Conservation (phyloP, 2,329 filamentous ascomycete species). For the Xylariaceae sp. region DNA sequence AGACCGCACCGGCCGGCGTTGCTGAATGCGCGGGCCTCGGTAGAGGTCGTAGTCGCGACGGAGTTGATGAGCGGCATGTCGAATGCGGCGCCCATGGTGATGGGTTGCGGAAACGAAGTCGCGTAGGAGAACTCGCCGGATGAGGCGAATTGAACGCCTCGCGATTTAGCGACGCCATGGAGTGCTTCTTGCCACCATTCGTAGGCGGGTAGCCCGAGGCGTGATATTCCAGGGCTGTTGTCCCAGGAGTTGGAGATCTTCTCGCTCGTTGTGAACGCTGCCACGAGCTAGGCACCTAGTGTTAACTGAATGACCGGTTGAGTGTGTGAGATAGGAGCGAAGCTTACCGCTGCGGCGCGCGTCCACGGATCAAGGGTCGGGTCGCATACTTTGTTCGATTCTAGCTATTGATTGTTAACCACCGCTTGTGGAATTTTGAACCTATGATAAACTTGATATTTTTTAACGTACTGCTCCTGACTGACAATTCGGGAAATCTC, state of each 20-base stretch:
- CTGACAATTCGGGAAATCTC: constrained; percentile 16
- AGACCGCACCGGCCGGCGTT: constrained; percentile 54
- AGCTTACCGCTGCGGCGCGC: constrained; percentile 24
- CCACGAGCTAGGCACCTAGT: constrained; percentile 39
- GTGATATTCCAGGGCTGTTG: constrained; percentile 41
- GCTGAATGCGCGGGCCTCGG: constrained; percentile 62
- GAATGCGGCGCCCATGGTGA: constrained; percentile 59
- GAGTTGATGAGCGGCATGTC: constrained; percentile 57
- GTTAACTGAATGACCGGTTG: no score
- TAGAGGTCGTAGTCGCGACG: constrained; percentile 53
- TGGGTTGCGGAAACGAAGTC: constrained; percentile 63
- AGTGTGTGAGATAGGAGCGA: background rate
- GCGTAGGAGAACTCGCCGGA: constrained; percentile 52
- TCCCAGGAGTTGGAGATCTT: constrained; percentile 47
- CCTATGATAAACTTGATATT: background rate
- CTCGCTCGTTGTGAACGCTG: constrained; percentile 48
- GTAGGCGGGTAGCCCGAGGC: constrained; percentile 53
- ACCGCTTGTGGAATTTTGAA: background rate
- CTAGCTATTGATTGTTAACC: constrained; percentile 17
- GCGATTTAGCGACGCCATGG: constrained; percentile 50
- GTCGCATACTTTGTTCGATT: constrained; percentile 28
- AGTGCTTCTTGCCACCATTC: constrained; percentile 57
- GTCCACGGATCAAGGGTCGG: constrained; percentile 26
- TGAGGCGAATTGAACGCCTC: constrained; percentile 51
- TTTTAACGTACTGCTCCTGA: constrained; percentile 22